A percentile compares a stretch with the other conserved stretches of the same genome.
Evolutionary conservation across 1,139 yeast genomes (phyloP).

Genomic region (Magnusiomyces tetraspermus): DNA sequence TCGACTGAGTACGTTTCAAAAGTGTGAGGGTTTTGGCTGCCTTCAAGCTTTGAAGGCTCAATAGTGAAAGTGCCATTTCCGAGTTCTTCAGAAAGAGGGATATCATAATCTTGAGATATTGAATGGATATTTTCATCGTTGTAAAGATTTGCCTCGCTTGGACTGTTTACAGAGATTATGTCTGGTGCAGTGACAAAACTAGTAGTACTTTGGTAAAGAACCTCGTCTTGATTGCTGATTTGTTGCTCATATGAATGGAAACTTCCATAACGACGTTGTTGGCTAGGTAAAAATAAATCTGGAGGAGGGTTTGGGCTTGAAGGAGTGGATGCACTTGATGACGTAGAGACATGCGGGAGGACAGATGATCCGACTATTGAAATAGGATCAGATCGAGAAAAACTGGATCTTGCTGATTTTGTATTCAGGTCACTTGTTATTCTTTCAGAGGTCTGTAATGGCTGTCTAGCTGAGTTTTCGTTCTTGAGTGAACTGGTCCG

Average conservation of each 20-base stretch:
- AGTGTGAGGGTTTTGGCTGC: not conserved
- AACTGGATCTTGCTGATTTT: not conserved
- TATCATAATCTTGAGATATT: no score
- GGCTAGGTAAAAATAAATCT: not conserved
- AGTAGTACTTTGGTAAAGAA: constrained; percentile 1
- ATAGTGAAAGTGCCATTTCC: no score
- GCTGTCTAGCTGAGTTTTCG: no score
- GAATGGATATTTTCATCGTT: not conserved
- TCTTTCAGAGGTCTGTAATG: no score
- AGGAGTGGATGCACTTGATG: not conserved
- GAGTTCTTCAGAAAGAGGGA: no score
- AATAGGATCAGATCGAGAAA: not conserved
- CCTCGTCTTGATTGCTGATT: not conserved
- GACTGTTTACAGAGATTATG: not conserved
- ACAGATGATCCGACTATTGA: not conserved
- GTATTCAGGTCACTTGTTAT: no score
- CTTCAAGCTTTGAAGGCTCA: not conserved
- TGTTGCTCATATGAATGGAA: not conserved
- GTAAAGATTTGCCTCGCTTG: not conserved
- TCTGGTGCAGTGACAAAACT: constrained; percentile 4
- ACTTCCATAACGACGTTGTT: not conserved
- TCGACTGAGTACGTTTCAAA: not conserved
- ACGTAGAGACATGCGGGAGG: not conserved
- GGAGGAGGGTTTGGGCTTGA: not conserved
- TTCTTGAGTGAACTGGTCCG: no score